Conservation (phyloP, 1,284 basidiomycete genomes). For the Dichomitus squalens region DNA sequence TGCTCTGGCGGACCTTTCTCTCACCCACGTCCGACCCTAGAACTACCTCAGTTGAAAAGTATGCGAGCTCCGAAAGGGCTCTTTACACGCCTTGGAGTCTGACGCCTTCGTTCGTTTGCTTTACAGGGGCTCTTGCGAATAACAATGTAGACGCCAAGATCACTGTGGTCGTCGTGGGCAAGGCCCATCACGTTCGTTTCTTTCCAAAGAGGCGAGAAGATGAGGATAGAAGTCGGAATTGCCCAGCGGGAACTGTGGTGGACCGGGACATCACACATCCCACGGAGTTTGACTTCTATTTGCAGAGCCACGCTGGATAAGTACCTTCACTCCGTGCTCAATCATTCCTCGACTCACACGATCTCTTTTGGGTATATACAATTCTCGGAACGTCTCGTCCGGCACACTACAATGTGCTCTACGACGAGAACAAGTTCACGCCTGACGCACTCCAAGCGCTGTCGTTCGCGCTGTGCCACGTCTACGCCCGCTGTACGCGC, state of each 20-base stretch:
- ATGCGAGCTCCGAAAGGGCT: not conserved
- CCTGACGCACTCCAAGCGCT: slow-evolving; percentile 51
- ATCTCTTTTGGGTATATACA: slow-evolving; percentile 2
- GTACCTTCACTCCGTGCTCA: not conserved
- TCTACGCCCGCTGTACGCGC: slow-evolving; percentile 58
- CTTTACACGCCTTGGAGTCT: not conserved
- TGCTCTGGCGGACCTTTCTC: not conserved
- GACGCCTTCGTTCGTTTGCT: not conserved
- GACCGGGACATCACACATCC: slow-evolving; percentile 47
- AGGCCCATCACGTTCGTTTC: slow-evolving; percentile 49
- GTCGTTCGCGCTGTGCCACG: slow-evolving; percentile 54
- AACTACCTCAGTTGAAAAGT: not conserved
- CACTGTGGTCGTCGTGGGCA: slow-evolving; percentile 14
- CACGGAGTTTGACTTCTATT: slow-evolving; percentile 53
- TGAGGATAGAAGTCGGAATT: slow-evolving; percentile 48
- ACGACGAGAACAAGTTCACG: slow-evolving; percentile 48
- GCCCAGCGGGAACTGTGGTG: slow-evolving; percentile 51
- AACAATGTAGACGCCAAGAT: not conserved
- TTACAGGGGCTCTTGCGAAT: not conserved
- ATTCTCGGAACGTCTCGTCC: slow-evolving; percentile 33
- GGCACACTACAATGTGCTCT: slow-evolving; percentile 60
- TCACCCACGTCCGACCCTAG: not conserved
- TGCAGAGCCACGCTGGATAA: slow-evolving; percentile 52
- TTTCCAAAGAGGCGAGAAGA: slow-evolving; percentile 37
- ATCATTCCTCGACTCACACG: not conserved